phyloP scores from a whole-genome alignment of 768 basidiomycete species.

The Lentinula aciculospora region DNA sequence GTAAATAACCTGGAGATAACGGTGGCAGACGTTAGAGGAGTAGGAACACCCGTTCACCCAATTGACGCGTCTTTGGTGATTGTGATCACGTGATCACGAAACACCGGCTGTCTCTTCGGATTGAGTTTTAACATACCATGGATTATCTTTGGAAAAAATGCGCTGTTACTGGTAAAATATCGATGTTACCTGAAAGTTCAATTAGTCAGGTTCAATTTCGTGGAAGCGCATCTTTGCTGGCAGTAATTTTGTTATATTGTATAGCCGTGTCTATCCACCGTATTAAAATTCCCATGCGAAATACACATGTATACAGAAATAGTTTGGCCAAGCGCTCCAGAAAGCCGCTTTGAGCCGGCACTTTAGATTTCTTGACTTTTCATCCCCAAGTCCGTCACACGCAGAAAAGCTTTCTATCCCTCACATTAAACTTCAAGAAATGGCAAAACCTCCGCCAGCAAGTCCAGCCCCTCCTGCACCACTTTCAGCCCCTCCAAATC shows the following conservation, averaged over 20 bases:
- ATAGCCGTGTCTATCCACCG: too few relatives aligned
- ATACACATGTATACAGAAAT: background rate
- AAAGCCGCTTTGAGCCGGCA: background rate
- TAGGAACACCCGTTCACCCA: too few relatives aligned
- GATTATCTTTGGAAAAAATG: too few relatives aligned
- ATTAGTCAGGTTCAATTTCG: background rate
- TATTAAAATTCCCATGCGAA: background rate
- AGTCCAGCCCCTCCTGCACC: conserved; percentile 61
- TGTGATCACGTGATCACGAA: too few relatives aligned
- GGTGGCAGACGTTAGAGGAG: too few relatives aligned
- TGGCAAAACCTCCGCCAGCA: conserved; percentile 47
- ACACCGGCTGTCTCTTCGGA: too few relatives aligned
- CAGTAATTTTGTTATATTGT: background rate
- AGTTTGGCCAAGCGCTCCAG: background rate
- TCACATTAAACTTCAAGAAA: conserved; percentile 19
- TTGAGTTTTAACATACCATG: too few relatives aligned
- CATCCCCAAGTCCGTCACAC: background rate
- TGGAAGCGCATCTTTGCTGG: background rate
- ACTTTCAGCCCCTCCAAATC: conserved; percentile 48
- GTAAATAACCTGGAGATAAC: too few relatives aligned
- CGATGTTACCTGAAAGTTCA: background rate
- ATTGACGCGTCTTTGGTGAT: too few relatives aligned
- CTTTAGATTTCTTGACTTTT: background rate
- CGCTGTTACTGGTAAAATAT: too few relatives aligned
- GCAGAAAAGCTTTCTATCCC: background rate